Conservation (phyloP, 2,329 filamentous ascomycete genomes). For the Endothia cerciana region DNA sequence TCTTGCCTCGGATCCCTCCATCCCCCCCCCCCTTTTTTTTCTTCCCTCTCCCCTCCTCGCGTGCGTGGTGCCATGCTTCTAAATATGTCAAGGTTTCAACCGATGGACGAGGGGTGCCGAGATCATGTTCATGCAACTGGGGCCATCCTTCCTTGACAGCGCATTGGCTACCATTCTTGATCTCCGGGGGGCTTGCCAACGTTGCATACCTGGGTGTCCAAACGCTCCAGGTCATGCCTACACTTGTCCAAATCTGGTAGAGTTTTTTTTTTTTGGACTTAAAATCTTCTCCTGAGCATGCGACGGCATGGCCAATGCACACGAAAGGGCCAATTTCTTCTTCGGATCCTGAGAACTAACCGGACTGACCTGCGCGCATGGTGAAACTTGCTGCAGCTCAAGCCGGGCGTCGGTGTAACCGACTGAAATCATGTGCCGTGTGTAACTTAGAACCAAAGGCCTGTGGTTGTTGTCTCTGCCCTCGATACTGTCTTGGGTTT, state of each 20-base stretch:
- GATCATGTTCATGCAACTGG: constrained; percentile 27
- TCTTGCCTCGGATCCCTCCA: constrained; percentile 21
- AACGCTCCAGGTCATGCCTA: not conserved
- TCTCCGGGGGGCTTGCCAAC: not conserved
- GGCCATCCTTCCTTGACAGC: constrained; percentile 19
- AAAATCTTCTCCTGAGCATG: not conserved
- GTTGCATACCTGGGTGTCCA: not conserved
- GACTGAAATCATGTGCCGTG: constrained; percentile 5
- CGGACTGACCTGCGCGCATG: not conserved
- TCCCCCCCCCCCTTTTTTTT: constrained; percentile 17
- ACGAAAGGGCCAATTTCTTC: not conserved
- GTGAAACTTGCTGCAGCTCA: not conserved
- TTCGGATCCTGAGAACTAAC: not conserved
- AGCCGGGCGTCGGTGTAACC: not conserved
- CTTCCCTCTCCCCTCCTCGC: not conserved
- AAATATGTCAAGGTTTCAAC: constrained; percentile 27
- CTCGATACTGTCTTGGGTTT: constrained; percentile 3
- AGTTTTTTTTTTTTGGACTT: not conserved
- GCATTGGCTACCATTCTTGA: constrained; percentile 14
- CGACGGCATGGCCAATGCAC: not conserved
- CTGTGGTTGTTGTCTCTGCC: constrained; percentile 3
- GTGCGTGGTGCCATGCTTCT: constrained; percentile 23
- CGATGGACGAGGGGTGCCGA: constrained; percentile 24
- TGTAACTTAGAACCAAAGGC: not conserved
- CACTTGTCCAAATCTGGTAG: not conserved